Evolutionary conservation across 306 rosid species (phyloP).

Genomic region (Cicer bijugum): DNA sequence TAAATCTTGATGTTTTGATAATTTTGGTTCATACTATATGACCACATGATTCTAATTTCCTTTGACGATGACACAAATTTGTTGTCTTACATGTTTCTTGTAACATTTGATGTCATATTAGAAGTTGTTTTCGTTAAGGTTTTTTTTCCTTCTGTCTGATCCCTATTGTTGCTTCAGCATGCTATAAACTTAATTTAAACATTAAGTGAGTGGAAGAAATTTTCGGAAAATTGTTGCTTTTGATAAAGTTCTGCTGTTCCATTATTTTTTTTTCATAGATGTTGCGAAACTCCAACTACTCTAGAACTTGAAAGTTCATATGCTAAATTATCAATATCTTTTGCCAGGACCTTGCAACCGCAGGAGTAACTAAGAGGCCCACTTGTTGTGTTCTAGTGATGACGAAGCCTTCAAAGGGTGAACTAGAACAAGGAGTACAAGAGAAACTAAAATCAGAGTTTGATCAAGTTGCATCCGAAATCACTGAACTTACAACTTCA

Average conservation of each 20-base stretch:
- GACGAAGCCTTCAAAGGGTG: slow-evolving; percentile 88
- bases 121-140: background rate
- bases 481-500: slow-evolving; percentile 58
- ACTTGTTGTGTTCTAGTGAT: slow-evolving; percentile 87
- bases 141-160: background rate
- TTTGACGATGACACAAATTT: background rate
- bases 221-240: background rate
- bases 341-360: slow-evolving; percentile 87
- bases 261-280: background rate
- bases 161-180: too few species aligned
- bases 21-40: background rate
- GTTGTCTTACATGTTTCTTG: background rate
- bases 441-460: slow-evolving; percentile 75
- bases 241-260: background rate
- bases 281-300: background rate
- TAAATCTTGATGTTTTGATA: background rate
- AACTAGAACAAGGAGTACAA: slow-evolving; percentile 62
- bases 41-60: background rate
- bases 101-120: background rate
- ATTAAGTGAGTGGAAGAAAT: background rate
- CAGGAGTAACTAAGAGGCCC: slow-evolving; percentile 97
- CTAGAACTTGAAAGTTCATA: background rate
- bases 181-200: background rate
- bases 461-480: slow-evolving; percentile 69
- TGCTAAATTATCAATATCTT: background rate